Percentiles rank a stretch among this genome's conserved stretches.
Evolutionary conservation across 108 stramenopile genomes (phyloP).

Genomic region (Fragilaria crotonensis): DNA sequence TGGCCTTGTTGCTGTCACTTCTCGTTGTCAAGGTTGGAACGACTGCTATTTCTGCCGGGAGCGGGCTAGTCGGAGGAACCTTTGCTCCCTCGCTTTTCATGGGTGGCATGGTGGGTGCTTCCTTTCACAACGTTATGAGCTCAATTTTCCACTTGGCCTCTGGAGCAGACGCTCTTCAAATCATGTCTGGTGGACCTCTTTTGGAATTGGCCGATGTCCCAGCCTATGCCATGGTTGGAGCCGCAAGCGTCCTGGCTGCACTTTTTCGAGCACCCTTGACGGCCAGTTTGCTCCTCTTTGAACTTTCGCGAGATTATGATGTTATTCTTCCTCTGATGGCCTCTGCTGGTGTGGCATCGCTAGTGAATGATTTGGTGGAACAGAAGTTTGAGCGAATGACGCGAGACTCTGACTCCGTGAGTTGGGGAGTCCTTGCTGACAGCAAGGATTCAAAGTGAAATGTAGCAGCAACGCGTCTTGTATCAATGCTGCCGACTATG

Average conservation of each 20-base stretch:
- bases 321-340: slow-evolving; percentile 80
- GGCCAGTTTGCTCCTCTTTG: slow-evolving; percentile 76
- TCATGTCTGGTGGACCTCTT: background rate
- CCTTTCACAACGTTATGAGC: slow-evolving; percentile 60
- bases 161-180: slow-evolving; percentile 15
- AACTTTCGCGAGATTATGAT: slow-evolving; percentile 88
- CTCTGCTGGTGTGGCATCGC: slow-evolving; percentile 56
- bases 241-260: slow-evolving; percentile 76
- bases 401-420: background rate
- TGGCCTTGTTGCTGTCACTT: slow-evolving; percentile 44
- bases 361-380: slow-evolving; percentile 43
- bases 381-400: slow-evolving; percentile 13
- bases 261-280: slow-evolving; percentile 89
- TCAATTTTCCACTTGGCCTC: slow-evolving; percentile 21
- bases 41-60: slow-evolving; percentile 76
- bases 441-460: background rate
- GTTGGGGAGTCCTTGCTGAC: background rate
- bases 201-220: slow-evolving; percentile 57
- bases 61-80: slow-evolving; percentile 88
- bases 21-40: slow-evolving; percentile 56
- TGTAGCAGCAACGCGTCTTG: no score
- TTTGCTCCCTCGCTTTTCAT: slow-evolving; percentile 91
- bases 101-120: slow-evolving; percentile 83
- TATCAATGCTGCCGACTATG: no score
- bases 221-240: slow-evolving; percentile 91